These are phyloP conservation scores for Aspergillus aculeatinus DNA, from an alignment of 2,329 filamentous ascomycete species.

Conservation along the genomic window DNA sequence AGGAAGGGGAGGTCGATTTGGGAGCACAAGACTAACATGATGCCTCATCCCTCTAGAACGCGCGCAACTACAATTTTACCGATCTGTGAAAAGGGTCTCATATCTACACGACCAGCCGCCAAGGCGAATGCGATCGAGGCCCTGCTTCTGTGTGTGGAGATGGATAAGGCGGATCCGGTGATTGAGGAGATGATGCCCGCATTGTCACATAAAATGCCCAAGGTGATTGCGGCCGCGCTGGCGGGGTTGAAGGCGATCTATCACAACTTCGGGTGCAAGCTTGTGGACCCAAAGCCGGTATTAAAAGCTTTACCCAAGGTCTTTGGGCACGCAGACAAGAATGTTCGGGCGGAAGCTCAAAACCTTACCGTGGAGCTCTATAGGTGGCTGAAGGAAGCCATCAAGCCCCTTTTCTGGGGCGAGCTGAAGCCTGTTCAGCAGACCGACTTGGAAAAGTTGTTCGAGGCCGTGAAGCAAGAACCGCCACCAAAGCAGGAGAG, in stretches of 20 bases:
- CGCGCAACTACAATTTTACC: slow-evolving; percentile 71
- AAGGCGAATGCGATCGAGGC: slow-evolving; percentile 87
- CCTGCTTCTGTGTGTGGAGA: slow-evolving; percentile 81
- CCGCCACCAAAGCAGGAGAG: slow-evolving; percentile 85
- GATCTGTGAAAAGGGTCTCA: slow-evolving; percentile 87
- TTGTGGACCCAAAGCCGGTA: slow-evolving; percentile 87
- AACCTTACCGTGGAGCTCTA: slow-evolving; percentile 92
- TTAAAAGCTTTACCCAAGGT: slow-evolving; percentile 85
- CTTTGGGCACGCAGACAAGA: slow-evolving; percentile 97
- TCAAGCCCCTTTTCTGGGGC: slow-evolving; percentile 97
- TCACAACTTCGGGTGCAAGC: slow-evolving; percentile 92
- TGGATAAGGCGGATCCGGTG: slow-evolving; percentile 80
- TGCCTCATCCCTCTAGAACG: slow-evolving; percentile 53
- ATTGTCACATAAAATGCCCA: slow-evolving; percentile 84
- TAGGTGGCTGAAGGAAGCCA: slow-evolving; percentile 92
- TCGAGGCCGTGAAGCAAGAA: slow-evolving; percentile 89
- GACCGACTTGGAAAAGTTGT: slow-evolving; percentile 86
- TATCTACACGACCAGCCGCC: slow-evolving; percentile 81
- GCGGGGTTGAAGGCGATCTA: slow-evolving; percentile 78
- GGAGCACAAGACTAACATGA: too few relatives aligned
- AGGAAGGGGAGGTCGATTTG: too few relatives aligned
- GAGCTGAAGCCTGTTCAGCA: slow-evolving; percentile 96
- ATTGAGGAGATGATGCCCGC: slow-evolving; percentile 86
- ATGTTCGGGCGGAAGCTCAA: slow-evolving; percentile 90
- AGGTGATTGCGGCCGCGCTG: slow-evolving; percentile 75